Conservation (phyloP, 345 rosid genomes). For the Geranium rotundifolium region DNA sequence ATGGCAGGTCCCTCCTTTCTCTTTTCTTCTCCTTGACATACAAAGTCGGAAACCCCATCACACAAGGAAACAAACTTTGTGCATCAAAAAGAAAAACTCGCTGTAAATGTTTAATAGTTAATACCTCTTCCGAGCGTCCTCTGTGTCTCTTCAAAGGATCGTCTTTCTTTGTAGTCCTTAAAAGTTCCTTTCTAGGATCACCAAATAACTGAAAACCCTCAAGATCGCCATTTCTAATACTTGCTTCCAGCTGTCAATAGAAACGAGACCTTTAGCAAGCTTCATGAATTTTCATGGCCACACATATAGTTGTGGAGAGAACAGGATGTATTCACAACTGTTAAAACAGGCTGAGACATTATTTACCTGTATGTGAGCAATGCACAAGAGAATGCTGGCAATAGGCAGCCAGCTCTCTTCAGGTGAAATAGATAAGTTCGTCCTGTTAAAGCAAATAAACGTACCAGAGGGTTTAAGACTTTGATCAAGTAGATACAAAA, state of each 20-base stretch:
- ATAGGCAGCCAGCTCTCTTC: conserved; percentile 93
- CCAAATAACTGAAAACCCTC: conserved; percentile 46
- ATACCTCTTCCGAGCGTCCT: conserved; percentile 30
- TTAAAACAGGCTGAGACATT: background rate
- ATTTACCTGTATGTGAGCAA: conserved; percentile 79
- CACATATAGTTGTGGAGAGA: background rate
- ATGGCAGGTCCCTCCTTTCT: conserved; percentile 22
- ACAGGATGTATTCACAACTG: background rate
- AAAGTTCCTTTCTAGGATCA: conserved; percentile 23
- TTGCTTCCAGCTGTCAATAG: conserved; percentile 62
- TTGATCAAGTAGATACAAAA: no score
- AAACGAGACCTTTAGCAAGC: background rate
- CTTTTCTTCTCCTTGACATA: conserved; percentile 24
- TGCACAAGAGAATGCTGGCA: conserved; percentile 75
- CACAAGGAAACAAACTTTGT: background rate
- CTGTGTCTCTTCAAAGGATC: conserved; percentile 14
- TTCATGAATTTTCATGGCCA: background rate
- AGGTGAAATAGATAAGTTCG: conserved; percentile 69
- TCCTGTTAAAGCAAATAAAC: conserved; percentile 30
- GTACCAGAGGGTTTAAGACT: background rate
- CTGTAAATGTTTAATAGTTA: background rate
- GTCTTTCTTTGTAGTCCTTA: conserved; percentile 18
- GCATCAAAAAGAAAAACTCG: conserved; percentile 1
- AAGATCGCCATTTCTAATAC: conserved; percentile 74
- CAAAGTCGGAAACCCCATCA: conserved; percentile 7